Conservation (phyloP, 2,329 filamentous ascomycete genomes). For the Phialophora tarda region DNA sequence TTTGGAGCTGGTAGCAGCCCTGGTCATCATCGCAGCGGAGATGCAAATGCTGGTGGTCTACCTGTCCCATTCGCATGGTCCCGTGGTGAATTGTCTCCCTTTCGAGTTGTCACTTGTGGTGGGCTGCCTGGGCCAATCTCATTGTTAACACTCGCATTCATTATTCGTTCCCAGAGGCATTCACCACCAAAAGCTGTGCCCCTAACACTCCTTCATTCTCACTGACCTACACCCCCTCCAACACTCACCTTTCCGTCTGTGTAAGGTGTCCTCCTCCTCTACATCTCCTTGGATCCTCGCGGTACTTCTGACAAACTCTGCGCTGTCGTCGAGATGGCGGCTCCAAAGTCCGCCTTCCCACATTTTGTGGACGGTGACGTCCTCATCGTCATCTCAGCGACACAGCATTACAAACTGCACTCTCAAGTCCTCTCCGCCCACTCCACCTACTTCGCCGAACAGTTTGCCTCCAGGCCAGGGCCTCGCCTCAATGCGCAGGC, state of each 20-base stretch:
- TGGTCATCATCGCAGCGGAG: neutral
- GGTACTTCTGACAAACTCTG: neutral
- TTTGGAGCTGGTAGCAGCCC: neutral
- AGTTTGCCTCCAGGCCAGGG: constrained; percentile 38
- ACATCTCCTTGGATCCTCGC: neutral
- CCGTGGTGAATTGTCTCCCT: neutral
- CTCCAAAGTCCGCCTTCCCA: constrained; percentile 43
- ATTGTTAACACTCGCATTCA: neutral
- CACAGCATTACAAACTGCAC: constrained; percentile 49
- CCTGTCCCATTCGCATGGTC: neutral
- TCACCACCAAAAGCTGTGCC: neutral
- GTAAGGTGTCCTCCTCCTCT: constrained; percentile 6
- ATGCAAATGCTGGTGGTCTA: neutral
- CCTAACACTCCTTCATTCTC: neutral
- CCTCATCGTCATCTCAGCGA: constrained; percentile 45
- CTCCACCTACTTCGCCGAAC: constrained; percentile 37
- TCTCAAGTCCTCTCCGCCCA: constrained; percentile 40
- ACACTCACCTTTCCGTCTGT: neutral
- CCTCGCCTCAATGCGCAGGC: constrained; percentile 42
- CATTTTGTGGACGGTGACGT: constrained; percentile 50
- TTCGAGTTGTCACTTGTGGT: neutral
- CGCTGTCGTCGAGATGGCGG: constrained; percentile 33
- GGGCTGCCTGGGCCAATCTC: neutral
- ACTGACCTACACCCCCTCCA: constrained; percentile 3
- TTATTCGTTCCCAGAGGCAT: neutral